phyloP scores from a whole-genome alignment of 2,329 filamentous ascomycete genomes.

The Curvularia sp. region DNA sequence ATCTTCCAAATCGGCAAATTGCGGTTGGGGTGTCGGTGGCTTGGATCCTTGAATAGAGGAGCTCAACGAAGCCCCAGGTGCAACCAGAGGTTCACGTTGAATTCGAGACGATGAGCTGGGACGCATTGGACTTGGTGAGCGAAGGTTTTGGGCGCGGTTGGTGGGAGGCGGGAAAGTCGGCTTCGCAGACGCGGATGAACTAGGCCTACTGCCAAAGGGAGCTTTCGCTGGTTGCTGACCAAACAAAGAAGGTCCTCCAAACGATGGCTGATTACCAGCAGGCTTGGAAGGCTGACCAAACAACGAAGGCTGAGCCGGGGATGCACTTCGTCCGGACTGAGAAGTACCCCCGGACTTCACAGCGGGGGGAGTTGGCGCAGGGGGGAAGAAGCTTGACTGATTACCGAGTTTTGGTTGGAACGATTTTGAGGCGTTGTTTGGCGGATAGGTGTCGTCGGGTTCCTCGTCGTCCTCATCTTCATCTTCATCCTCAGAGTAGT shows the following conservation, averaged over 20 bases:
- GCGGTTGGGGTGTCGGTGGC: constrained; percentile 49
- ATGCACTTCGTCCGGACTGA: constrained; percentile 27
- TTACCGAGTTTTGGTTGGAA: constrained; percentile 28
- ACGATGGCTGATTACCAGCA: constrained; percentile 14
- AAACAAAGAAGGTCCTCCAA: constrained; percentile 25
- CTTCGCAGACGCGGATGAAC: constrained; percentile 11
- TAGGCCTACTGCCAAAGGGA: constrained; percentile 14
- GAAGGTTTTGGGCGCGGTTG: constrained; percentile 58
- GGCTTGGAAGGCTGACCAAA: constrained; percentile 26
- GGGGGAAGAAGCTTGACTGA: constrained; percentile 37
- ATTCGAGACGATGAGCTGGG: constrained; percentile 59
- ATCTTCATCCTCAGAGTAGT: constrained; percentile 43
- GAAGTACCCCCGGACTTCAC: constrained; percentile 37
- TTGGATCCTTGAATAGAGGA: constrained; percentile 42
- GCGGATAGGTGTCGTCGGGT: constrained; percentile 49
- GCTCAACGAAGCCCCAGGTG: constrained; percentile 42
- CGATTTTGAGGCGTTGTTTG: constrained; percentile 26
- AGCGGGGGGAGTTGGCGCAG: constrained; percentile 44
- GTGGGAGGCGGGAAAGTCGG: constrained; percentile 62
- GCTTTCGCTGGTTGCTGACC: constrained; percentile 24
- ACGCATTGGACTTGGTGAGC: constrained; percentile 75
- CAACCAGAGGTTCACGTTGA: constrained; percentile 42
- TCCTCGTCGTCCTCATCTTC: constrained; percentile 55
- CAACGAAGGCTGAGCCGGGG: constrained; percentile 26
- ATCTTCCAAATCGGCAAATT: constrained; percentile 47